Base-by-base conservation (phyloP, 2,329 filamentous ascomycete genomes). In the Colletotrichum liriopes region DNA sequence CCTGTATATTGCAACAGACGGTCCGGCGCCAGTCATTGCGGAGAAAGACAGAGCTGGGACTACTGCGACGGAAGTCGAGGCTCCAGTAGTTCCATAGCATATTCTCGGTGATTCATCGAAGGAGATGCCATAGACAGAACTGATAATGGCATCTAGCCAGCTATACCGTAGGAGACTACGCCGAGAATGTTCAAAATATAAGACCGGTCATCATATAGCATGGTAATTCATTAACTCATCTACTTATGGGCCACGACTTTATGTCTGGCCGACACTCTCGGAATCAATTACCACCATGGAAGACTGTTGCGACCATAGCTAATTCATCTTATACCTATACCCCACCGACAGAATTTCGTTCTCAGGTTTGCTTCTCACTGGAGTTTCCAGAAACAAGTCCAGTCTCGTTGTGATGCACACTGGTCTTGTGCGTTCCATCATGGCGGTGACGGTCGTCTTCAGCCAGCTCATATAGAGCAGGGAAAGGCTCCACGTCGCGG, bases 1-100 rank as follows among this genome's bases (percentile, higher is more conserved):
- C 26, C 68, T 88, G 65, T 87, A 88, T 60, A 82, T 84, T 14
- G 78, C 81, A 65, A 79, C 81, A 12, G 79, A 79, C 56, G 51
- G 43, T 0, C 5, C 52, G 26, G 29, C 39, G 5, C 43, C 51
- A 1, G 2, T 23, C 0, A 8, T 16, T 2, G 47, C 43, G 3
- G 58, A 52, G 9, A 66, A 66, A 16, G 45, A 45, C 65, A 73
- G 75, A 20, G 75, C 73, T 2, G 67, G 71, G 9, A 71, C 65
- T 7, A 41, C 45, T 41, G 56, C 70, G 4, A 66, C 61, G 14
- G 64, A 73, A 58, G 3, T 51, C 5, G 58, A 71, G 35, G 5
- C 29, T 11, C 26, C 60, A 29, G 20, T 20, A 8, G 37, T 26
- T 4, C 26, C 26, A 3, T 58, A 58, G 37, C 23, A 16, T 39